Evolutionary conservation across 257 asterid genomes (phyloP).

Genomic region (Solanum bulbocastanum): DNA sequence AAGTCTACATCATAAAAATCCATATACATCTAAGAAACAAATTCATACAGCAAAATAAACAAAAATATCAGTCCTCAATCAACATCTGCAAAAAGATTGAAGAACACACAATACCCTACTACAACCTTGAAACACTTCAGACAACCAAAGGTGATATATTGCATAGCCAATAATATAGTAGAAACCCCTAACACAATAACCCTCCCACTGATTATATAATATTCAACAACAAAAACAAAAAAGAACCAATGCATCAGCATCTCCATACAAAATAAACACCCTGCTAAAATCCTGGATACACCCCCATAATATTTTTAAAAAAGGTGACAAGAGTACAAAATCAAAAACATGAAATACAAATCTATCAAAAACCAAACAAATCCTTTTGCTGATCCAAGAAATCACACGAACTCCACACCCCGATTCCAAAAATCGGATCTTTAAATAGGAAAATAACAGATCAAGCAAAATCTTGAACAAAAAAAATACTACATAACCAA

Average conservation of each 20-base stretch:
- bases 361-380: neutral
- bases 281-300: neutral
- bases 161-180: neutral
- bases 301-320: neutral
- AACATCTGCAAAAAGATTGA: neutral
- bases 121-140: neutral
- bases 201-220: neutral
- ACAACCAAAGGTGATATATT: neutral
- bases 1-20: neutral
- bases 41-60: neutral
- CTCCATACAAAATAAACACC: neutral
- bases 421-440: constrained; percentile 33
- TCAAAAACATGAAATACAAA: neutral
- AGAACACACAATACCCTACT: neutral
- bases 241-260: neutral
- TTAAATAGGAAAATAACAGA: constrained; percentile 23
- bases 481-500: neutral
- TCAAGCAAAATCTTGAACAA: constrained; percentile 11
- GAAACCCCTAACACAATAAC: neutral
- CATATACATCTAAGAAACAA: neutral
- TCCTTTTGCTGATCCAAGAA: constrained; percentile 3
- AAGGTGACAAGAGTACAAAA: neutral
- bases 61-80: neutral
- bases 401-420: neutral
- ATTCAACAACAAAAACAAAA: no score